Base-by-base conservation (phyloP, 2,329 filamentous ascomycete species). In the Colletotrichum sp. region DNA sequence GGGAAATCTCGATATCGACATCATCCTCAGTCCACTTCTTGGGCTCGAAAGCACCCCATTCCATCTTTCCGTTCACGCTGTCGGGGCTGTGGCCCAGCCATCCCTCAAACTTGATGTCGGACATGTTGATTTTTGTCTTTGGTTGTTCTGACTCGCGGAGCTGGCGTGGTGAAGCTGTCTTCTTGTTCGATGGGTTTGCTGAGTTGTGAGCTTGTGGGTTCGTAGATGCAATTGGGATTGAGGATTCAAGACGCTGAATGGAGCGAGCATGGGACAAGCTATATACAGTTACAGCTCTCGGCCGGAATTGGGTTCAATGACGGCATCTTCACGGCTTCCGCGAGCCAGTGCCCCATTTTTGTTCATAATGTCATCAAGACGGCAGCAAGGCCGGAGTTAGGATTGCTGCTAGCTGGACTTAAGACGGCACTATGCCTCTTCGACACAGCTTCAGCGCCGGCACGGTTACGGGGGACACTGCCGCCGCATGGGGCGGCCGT, bases 1-100 rank as follows among this genome's bases (percentile, higher is more conserved):
- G 92, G 5, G 90, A 90, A 77, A 94, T 85, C 80, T 90, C 87
- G 78, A 94, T 92, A 80, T 94, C 92, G 70, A 94, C 84, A 77
- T 94, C 92, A 30, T 87, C 90, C 81, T 94, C 92, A 60, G 92
- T 89, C 89, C 91, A 94, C n/a, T 85, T 83, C 86, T 94, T 94
- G 48, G 92, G 92, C 82, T 92, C 86, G 71, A 89, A 93, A 72
- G 89, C 83, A 55, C 84, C 85, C 89, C 89, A 91, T 36, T 85
- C 81, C 89, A 91, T 90, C 69, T 90, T 89, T 69, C 89, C 89
- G 7, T 90, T 81, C 75, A 80, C 84, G 24, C 86, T 81, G 3
- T 84, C 82, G 15, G 83, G 78, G 72, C 83, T 82, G 67, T 84
- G 81, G 78, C 88, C 88, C n/a, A 90, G 78, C 88, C 88, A 90